phyloP scores from a whole-genome alignment of 768 basidiomycete species.

The Termitomyces sp. region DNA sequence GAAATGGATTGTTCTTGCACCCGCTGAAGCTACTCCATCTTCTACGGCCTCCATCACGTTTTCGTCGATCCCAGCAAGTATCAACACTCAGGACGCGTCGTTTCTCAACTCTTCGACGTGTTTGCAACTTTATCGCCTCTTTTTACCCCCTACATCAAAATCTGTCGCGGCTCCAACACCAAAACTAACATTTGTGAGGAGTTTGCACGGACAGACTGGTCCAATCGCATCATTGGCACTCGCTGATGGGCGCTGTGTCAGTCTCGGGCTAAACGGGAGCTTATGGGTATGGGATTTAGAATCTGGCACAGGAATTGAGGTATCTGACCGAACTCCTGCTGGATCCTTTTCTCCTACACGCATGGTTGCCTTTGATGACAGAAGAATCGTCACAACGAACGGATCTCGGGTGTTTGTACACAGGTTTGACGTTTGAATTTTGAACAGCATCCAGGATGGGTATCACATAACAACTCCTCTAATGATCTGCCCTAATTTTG shows the following conservation, averaged over 20 bases:
- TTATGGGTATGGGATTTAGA: constrained; percentile 90
- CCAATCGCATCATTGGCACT: constrained; percentile 66
- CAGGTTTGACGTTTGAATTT: constrained; percentile 52
- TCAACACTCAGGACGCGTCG: background rate
- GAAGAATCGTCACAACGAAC: constrained; percentile 57
- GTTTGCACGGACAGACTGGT: constrained; percentile 65
- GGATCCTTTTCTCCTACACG: constrained; percentile 24
- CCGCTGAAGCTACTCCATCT: constrained; percentile 36
- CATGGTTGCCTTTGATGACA: constrained; percentile 69
- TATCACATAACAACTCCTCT: background rate
- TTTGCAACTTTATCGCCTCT: constrained; percentile 74
- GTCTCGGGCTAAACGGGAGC: constrained; percentile 64
- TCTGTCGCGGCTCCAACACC: constrained; percentile 52
- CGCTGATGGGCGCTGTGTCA: constrained; percentile 81
- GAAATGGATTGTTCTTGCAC: constrained; percentile 79
- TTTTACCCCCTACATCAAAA: constrained; percentile 45
- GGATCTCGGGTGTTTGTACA: constrained; percentile 43
- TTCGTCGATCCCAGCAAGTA: constrained; percentile 7
- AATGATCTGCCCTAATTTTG: no score
- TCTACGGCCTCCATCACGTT: constrained; percentile 14
- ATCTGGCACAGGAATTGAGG: constrained; percentile 44
- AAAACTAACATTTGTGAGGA: constrained; percentile 69
- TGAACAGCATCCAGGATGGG: background rate
- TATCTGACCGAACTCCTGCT: constrained; percentile 21
- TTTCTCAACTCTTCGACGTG: constrained; percentile 39